A percentile compares a stretch with the other conserved stretches of the same genome.
Conservation (phyloP, 345 rosid genomes). For the Draba incana region DNA sequence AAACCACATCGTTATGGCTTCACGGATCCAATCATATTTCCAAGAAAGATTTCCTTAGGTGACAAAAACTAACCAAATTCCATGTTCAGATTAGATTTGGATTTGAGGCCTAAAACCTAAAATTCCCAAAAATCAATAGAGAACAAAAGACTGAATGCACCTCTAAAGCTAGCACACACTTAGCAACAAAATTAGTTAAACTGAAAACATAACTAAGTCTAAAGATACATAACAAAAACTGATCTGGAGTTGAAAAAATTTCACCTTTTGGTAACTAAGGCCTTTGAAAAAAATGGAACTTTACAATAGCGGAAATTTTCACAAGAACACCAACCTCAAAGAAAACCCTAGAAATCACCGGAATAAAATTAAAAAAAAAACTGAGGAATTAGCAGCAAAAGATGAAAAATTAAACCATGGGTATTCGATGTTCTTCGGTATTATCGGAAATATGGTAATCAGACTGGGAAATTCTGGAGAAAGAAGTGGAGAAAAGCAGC, state of each 20-base stretch:
- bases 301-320: constrained; percentile 19
- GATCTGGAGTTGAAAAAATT: neutral
- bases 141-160: neutral
- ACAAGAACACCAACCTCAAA: constrained; percentile 18
- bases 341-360: constrained; percentile 40
- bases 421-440: too few relatives aligned
- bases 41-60: neutral
- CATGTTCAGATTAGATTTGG: neutral
- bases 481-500: too few relatives aligned
- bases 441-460: too few relatives aligned
- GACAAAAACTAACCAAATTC: constrained; percentile 3
- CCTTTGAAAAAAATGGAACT: constrained; percentile 15
- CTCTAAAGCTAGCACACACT: neutral
- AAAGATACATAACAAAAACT: neutral
- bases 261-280: constrained; percentile 6
- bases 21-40: neutral
- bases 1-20: neutral
- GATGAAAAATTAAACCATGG: too few relatives aligned
- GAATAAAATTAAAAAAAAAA: too few relatives aligned
- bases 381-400: neutral
- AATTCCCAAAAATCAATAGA: neutral
- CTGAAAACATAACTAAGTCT: neutral
- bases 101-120: constrained; percentile 6
- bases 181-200: constrained; percentile 5
- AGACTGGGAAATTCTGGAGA: too few relatives aligned